Base-by-base conservation (phyloP, 2,329 filamentous ascomycete species). In the Bimuria novae-zelandiae region DNA sequence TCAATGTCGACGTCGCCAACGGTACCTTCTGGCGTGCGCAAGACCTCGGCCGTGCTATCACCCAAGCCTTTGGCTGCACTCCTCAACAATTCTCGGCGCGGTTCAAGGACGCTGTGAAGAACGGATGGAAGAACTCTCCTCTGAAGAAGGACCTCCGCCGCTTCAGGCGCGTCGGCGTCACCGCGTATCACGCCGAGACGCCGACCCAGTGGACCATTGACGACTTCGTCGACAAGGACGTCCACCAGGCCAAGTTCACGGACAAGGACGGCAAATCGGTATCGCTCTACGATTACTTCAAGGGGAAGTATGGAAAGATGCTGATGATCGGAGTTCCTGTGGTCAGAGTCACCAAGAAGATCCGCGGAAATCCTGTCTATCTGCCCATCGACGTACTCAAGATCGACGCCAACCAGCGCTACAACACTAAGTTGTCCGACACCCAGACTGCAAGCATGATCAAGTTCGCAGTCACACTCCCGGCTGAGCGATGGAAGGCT, bases 1-100 rank as follows among this genome's bases (percentile, higher is more conserved):
- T 99, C 69, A 97, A 97, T 63, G 85, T 96, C 10, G 93, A 99
- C 65, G 89, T 96, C 25, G 88, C 92, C 51, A 96, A 97, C 68
- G 89, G 90, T 0, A 89, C 89, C 11, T 99, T 99, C 76, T 97
- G 90, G 88, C 81, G 78, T 32, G 54, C 72, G 1, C 65, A 71
- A 33, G 58, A 61, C 19, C 62, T 74, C 7, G 56, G 54, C n/a
- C 69, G 73, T 25, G 70, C 74, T 35, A 54, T 80, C 5, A 40
- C 59, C 12, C 60, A 69, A 17, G 63, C 62, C 7, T 72, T 73
- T 44, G 62, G 62, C 45, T 63, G 62, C 16, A 59, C 51, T 64
- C 55, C 50, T 44, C n/a, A 23, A 30, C 43, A 73, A 36, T 63
- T 77, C 29, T 10, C 72, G 60, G n/a, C 65, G 11, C 54, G 52